Evolutionary conservation across 1,139 yeast genomes (phyloP), one percentile per base, ranked within the genome.

Genomic region (Tardiomyces digboiensis): DNA sequence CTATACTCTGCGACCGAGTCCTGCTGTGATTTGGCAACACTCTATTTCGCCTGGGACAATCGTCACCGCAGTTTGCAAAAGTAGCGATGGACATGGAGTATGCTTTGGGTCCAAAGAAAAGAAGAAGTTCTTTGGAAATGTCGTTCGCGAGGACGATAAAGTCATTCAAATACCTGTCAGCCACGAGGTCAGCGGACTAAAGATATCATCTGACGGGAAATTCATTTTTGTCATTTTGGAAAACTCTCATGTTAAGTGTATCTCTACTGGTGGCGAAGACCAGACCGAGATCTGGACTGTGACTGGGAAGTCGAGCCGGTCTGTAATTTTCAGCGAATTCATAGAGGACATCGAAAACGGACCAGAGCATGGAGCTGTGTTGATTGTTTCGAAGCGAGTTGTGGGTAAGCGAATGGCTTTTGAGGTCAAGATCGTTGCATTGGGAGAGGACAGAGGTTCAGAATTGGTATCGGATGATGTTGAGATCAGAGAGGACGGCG

Each of bases 1-100:
- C 46, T 83, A 81, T 58, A 68, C 83, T 29, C 72, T 85, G 43
- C 78, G 77, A 54, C 96, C 96, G 33, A 78, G 93, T 12, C 95
- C 95, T 22, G 55, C 51, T 2, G 40, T 85, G 53, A 67, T 78
- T 39, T 26, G 33, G 33, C 83, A 91, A 83, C 78, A 76, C 56
- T 77, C 91, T 4, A 69, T 84, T 37, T 75, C 87, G 3, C 91
- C 91, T 4, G 71, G 75, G 12, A 70, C 77, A 21, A 51, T 65
- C 1, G 73, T 82, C 33, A 57, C 65, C 1, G 59, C 65, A 7
- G 49, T 58, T 13, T 7, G 47, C 49, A 19, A 21, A 33, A 7
- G 49, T 43, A 3, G 49, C 42, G 12, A 44, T 37, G 13, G 29
- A 40, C 2, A 47, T 56, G 13, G 56, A 51, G 6, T 59, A 53